These are phyloP conservation scores for Lentinula raphanica DNA, from an alignment of 768 basidiomycete genomes.

Conservation along the genomic window DNA sequence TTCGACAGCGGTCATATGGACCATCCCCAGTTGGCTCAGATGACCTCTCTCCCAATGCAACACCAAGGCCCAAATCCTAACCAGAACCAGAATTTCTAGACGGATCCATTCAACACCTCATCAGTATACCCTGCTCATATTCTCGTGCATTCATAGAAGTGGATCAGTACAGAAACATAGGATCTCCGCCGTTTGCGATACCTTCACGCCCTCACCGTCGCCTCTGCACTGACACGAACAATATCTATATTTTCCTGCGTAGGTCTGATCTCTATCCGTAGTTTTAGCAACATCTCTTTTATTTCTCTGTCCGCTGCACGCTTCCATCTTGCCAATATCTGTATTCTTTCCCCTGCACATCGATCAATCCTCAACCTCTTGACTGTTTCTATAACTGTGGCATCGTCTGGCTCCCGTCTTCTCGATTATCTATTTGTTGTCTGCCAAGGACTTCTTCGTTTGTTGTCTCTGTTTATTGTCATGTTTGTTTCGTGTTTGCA, in stretches of 20 bases:
- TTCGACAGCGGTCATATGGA: neutral
- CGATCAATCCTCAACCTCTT: neutral
- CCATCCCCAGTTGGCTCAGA: conserved; percentile 1
- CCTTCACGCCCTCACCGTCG: neutral
- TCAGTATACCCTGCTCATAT: neutral
- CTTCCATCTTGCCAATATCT: conserved; percentile 2
- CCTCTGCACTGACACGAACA: neutral
- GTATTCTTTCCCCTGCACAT: neutral
- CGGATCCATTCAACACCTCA: neutral
- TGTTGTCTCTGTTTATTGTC: conserved; percentile 4
- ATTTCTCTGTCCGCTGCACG: neutral
- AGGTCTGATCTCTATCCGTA: neutral
- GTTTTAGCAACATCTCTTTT: neutral
- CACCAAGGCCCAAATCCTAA: conserved; percentile 1
- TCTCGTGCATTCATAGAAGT: neutral
- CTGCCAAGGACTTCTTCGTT: neutral
- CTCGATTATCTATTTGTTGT: conserved; percentile 3
- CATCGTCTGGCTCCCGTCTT: neutral
- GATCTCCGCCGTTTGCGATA: neutral
- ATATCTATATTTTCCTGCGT: neutral
- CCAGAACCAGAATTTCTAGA: conserved; percentile 7
- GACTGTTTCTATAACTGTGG: conserved; percentile 2
- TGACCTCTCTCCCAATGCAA: neutral
- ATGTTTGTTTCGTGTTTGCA: conserved; percentile 3
- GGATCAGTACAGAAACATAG: neutral